Evolutionary conservation across 768 basidiomycete genomes (phyloP), one percentile per base, ranked within the genome.

Genomic region (Suillus luteus): DNA sequence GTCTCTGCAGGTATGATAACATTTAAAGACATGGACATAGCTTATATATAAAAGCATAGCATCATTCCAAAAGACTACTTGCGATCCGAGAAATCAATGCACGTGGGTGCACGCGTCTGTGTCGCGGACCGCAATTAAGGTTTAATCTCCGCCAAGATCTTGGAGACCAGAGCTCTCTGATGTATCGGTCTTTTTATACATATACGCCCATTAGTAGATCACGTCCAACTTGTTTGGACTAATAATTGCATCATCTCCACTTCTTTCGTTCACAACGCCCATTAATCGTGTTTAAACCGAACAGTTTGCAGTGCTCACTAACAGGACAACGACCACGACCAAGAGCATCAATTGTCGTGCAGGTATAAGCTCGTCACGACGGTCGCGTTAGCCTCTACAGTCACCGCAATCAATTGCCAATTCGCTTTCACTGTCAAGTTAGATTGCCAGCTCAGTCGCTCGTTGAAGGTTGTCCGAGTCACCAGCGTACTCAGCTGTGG

Each of bases 111-210:
- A 40, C 55, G 55, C 55, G 55, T 41, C 38, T 57, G 62, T 49
- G 64, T 54, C 52, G 38, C 63, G 46, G 61, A 55, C 24, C 8
- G 61, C 27, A 44, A 37, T n/a, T 52, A 52, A 46, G 49, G 14
- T 65, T 65, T 43, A 57, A 65, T 65, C 65, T 65, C 65, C 65
- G 65, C 35, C 38, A 54, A 31, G 65, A 65, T 65, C 62, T 63
- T 44, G 64, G 46, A 59, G 64, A 63, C 64, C 44, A 61, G n/a
- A n/a, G 22, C 48, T 10, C 51, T 19, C 52, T 58, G 57, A 58
- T 27, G 57, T 58, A 40, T 15, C 15, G 15, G 55, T 37, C 57
- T 41, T 24, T 17, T 54, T 54, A 54, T 54, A 35, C 31, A 54
- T 35, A 33, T 54, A 38, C 55, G 10, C 55, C 35, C 37, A 22